These are phyloP conservation scores for Pelagophyceae sp. DNA, from an alignment of 352 stramenopile species.

Conservation along the genomic window DNA sequence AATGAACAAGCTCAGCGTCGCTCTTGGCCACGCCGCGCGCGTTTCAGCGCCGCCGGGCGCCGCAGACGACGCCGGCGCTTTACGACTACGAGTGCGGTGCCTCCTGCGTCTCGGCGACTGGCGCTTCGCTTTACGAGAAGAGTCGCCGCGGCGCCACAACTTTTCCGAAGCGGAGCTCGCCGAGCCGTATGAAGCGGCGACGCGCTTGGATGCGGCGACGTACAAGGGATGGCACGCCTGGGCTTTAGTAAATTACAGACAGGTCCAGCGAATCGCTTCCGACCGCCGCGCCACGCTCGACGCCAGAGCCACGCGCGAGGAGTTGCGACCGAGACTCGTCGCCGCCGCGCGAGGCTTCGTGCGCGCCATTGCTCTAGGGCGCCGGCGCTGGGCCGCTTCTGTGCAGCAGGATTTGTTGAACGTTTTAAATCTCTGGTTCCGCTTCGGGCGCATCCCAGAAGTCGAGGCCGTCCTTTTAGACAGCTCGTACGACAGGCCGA, in stretches of 20 bases:
- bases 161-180: background rate
- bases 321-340: slow-evolving; percentile 49
- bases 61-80: background rate
- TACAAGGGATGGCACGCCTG: slow-evolving; percentile 94
- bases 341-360: slow-evolving; percentile 94
- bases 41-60: slow-evolving; percentile 27
- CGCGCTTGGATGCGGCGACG: background rate
- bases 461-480: slow-evolving; percentile 46
- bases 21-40: slow-evolving; percentile 48
- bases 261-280: slow-evolving; percentile 70
- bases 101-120: background rate
- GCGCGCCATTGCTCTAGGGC: slow-evolving; percentile 82
- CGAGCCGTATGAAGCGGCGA: background rate
- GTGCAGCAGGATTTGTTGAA: slow-evolving; percentile 97
- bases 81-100: background rate
- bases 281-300: background rate
- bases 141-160: background rate
- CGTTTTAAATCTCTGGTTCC: slow-evolving; percentile 94
- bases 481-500: background rate
- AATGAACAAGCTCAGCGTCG: slow-evolving; percentile 64
- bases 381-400: slow-evolving; percentile 84
- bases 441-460: slow-evolving; percentile 79
- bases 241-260: slow-evolving; percentile 91
- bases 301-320: background rate
- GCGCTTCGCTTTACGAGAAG: background rate